These are phyloP conservation scores for Oidiodendron maius DNA, from an alignment of 495 filamentous ascomycete species.

Conservation along the genomic window DNA sequence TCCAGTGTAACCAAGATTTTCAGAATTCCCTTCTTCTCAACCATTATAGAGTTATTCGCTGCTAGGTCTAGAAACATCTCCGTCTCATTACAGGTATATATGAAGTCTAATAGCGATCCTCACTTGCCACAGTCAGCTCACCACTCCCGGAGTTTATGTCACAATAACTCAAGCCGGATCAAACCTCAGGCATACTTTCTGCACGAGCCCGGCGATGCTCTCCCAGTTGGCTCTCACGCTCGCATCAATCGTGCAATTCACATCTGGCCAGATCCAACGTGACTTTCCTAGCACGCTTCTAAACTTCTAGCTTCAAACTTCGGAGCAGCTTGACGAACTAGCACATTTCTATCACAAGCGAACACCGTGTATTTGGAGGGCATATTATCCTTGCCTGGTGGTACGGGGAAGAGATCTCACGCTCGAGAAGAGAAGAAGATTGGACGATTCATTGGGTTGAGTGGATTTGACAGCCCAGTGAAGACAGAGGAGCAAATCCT, in stretches of 20 bases:
- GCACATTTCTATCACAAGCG: conserved; percentile 74
- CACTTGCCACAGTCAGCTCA: not conserved
- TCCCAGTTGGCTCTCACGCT: conserved; percentile 30
- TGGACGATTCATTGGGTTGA: conserved; percentile 62
- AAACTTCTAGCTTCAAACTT: conserved; percentile 69
- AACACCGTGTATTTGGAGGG: conserved; percentile 44
- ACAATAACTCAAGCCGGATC: not conserved
- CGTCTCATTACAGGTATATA: not conserved
- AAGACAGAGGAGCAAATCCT: conserved; percentile 21
- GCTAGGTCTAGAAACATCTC: not conserved
- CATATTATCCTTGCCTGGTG: conserved; percentile 58
- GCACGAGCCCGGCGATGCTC: not conserved
- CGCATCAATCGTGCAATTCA: conserved; percentile 51
- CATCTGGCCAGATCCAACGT: conserved; percentile 54
- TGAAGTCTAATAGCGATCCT: not conserved
- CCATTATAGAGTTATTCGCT: not conserved
- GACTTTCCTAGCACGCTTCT: conserved; percentile 62
- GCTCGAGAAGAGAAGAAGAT: conserved; percentile 53
- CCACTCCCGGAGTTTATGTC: not conserved
- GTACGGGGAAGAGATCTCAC: conserved; percentile 13
- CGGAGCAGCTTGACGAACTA: conserved; percentile 61
- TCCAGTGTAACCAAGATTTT: not conserved
- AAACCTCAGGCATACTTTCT: not conserved
- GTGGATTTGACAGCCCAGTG: conserved; percentile 51
- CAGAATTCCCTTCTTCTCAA: not conserved